Conservation (phyloP, 257 asterid species). For the Capsicum rhomboideum region DNA sequence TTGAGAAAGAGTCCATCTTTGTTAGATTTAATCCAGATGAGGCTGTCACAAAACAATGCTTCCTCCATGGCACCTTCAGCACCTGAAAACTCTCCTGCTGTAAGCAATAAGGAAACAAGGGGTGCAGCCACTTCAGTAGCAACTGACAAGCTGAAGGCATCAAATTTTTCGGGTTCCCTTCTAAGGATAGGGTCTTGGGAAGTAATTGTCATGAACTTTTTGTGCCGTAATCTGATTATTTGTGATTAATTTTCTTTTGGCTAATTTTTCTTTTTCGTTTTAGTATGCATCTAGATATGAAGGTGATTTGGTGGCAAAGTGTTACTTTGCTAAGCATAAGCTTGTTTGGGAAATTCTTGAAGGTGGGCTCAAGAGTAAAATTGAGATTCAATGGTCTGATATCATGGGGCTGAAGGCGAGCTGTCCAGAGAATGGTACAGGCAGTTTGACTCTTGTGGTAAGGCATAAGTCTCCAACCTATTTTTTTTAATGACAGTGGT, state of each 20-base stretch:
- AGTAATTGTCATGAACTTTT: slow-evolving; percentile 30
- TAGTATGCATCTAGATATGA: slow-evolving; percentile 73
- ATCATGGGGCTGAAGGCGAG: slow-evolving; percentile 64
- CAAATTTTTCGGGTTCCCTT: slow-evolving; percentile 56
- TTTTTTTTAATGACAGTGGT: neutral
- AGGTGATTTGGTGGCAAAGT: slow-evolving; percentile 90
- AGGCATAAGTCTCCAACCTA: neutral
- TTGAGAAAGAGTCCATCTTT: slow-evolving; percentile 70
- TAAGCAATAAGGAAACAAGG: slow-evolving; percentile 27
- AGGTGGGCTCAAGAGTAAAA: slow-evolving; percentile 75
- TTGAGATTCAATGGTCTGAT: slow-evolving; percentile 88
- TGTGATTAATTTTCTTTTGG: neutral
- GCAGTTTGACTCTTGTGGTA: slow-evolving; percentile 68
- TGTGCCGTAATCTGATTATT: neutral
- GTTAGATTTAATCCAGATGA: slow-evolving; percentile 62
- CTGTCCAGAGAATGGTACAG: slow-evolving; percentile 46
- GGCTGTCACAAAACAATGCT: slow-evolving; percentile 33
- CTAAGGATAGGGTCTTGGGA: slow-evolving; percentile 85
- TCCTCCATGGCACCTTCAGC: slow-evolving; percentile 11
- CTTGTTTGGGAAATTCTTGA: slow-evolving; percentile 95
- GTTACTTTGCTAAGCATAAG: slow-evolving; percentile 84
- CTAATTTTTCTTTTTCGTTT: slow-evolving; percentile 20
- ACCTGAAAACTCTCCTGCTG: slow-evolving; percentile 8
- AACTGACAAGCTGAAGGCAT: slow-evolving; percentile 72
- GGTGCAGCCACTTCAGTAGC: slow-evolving; percentile 24